These are phyloP conservation scores for Candida nanaspora DNA, from an alignment of 805 yeast species.

Conservation along the genomic window DNA sequence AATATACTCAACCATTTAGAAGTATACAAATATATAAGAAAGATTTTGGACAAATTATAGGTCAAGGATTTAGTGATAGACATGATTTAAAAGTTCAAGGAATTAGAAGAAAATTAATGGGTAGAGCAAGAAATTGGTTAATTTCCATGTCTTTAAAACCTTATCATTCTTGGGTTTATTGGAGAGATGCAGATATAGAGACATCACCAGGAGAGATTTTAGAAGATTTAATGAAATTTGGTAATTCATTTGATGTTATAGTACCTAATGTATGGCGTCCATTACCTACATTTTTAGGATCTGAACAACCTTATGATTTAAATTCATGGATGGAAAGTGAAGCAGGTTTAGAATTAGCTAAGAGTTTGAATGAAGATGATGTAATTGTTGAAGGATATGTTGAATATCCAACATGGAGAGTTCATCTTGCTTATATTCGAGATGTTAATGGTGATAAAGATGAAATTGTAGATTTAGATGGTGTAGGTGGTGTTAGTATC, in stretches of 20 bases:
- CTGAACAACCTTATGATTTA: constrained; percentile 91
- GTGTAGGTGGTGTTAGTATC: constrained; percentile 84
- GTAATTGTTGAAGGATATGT: constrained; percentile 87
- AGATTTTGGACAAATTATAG: constrained; percentile 78
- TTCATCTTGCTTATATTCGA: constrained; percentile 69
- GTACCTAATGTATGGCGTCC: constrained; percentile 97
- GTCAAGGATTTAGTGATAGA: constrained; percentile 78
- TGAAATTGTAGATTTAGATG: constrained; percentile 67
- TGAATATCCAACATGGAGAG: constrained; percentile 82
- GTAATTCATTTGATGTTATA: constrained; percentile 57
- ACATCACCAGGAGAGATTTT: constrained; percentile 73
- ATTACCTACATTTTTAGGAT: constrained; percentile 82
- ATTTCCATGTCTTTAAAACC: constrained; percentile 69
- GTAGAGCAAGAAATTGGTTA: constrained; percentile 81
- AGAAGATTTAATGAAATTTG: constrained; percentile 60
- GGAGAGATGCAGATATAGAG: constrained; percentile 87
- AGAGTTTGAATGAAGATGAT: constrained; percentile 64
- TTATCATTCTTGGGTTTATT: constrained; percentile 84
- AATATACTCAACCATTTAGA: constrained; percentile 64
- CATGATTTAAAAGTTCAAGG: constrained; percentile 86
- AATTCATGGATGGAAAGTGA: constrained; percentile 94
- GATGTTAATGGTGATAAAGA: constrained; percentile 52
- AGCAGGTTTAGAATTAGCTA: constrained; percentile 63
- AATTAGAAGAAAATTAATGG: constrained; percentile 77
- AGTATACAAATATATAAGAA: constrained; percentile 73